A percentile compares a stretch with the other conserved stretches of the same genome.
Evolutionary conservation across 139 green algal species (phyloP).

Genomic region (Zygnema circumcarinatum): DNA sequence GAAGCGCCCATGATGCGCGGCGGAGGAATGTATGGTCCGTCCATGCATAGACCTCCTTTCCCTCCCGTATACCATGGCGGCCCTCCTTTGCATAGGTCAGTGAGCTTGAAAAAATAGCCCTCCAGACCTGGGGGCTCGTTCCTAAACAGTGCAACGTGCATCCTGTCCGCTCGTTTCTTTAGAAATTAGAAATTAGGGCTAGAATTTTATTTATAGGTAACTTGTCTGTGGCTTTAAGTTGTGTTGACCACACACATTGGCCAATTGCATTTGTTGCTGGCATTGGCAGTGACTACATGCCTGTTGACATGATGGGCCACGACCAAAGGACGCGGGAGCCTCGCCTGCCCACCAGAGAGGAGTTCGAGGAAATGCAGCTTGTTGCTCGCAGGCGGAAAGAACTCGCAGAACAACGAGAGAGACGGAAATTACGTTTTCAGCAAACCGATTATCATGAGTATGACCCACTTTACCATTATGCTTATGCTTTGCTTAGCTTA

Average conservation of each 20-base stretch:
- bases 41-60: background rate
- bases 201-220: too few relatives aligned
- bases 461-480: too few relatives aligned
- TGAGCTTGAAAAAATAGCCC: too few relatives aligned
- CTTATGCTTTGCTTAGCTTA: background rate
- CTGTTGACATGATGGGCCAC: background rate
- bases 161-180: too few relatives aligned
- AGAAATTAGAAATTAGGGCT: too few relatives aligned
- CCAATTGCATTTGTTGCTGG: too few relatives aligned
- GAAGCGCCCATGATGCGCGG: background rate
- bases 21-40: background rate
- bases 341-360: slow-evolving; percentile 1
- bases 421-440: background rate
- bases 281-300: background rate
- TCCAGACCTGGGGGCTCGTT: too few relatives aligned
- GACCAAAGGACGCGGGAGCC: background rate
- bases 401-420: slow-evolving; percentile 9
- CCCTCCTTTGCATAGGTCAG: background rate
- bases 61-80: background rate
- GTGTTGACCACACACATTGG: too few relatives aligned
- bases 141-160: too few relatives aligned
- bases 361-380: slow-evolving; percentile 15
- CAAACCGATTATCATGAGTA: background rate
- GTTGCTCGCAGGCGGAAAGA: background rate
- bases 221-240: too few relatives aligned